Conservation (phyloP, 2,329 filamentous ascomycete species). For the Lachnellula suecica region DNA sequence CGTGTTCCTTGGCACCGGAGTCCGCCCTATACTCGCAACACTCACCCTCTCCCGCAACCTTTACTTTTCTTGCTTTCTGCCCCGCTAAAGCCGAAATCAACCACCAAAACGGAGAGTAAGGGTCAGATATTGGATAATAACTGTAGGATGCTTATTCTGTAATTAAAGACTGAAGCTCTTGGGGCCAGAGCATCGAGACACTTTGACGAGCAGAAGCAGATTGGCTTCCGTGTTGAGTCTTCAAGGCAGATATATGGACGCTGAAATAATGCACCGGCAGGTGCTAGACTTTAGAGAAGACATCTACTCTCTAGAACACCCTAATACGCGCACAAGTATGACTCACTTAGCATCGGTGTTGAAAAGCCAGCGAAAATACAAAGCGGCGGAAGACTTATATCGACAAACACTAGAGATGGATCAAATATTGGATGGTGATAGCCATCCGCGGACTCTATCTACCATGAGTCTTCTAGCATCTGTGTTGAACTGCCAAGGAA, state of each 20-base stretch:
- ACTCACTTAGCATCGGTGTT: conserved; percentile 1
- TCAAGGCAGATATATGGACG: not conserved
- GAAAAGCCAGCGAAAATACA: conserved; percentile 2
- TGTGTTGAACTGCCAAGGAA: conserved; percentile 12
- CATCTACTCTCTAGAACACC: not conserved
- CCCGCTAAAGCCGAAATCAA: no score
- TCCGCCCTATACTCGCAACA: no score
- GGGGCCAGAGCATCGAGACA: not conserved
- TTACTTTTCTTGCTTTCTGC: no score
- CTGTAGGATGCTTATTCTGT: no score
- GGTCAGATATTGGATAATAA: no score
- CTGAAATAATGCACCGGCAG: conserved; percentile 1
- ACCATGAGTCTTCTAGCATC: conserved; percentile 16
- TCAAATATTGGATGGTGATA: not conserved
- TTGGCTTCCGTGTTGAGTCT: not conserved
- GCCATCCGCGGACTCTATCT: conserved; percentile 6
- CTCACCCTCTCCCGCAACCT: no score
- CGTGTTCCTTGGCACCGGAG: no score
- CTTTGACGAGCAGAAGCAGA: not conserved
- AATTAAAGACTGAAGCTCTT: no score
- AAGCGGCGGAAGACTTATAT: conserved; percentile 6
- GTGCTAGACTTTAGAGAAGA: conserved; percentile 3
- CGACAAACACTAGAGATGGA: not conserved
- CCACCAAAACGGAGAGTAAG: no score
- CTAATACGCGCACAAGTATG: not conserved